Base-by-base conservation (phyloP, 805 yeast genomes). In the Cyberlindnera mrakii region DNA sequence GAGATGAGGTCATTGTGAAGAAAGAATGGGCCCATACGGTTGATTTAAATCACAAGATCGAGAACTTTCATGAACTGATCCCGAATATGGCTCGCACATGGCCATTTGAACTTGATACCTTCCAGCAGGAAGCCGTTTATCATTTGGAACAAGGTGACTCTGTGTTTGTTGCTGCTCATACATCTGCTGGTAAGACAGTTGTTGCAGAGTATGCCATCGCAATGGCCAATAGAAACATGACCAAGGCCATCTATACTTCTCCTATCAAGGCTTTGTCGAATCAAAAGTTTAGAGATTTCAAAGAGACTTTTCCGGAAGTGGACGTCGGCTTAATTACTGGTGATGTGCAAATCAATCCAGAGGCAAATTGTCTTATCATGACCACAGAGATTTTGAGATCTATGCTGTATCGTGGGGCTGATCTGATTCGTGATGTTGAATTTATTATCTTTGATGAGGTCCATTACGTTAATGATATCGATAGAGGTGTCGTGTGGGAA, bases 401-500 rank as follows among this genome's bases (percentile, higher is more conserved):
- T 14, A 93, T 93, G 99, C 74, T 93, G 32, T 93, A 93, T 58
- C 73, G 96, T 57, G 99, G 99, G 47, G 96, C 98, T 0, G 99
- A 93, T 66, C 65, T 93, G 37, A 90, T 93, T 54, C 75, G 99
- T 62, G 99, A 93, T 65, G 97, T 93, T 18, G 99, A 91, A 58
- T 93, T 90, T 70, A 96, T 93, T 23, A 89, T 93, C 33, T 93
- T 93, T 61, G 99, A 93, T 67, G 99, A 93, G 61, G 99, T 93
- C 2, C 99, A 93, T 65, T 93, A 93, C 60, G 96, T 93, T 49
- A 93, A 93, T 62, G 99, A 93, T 66, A 82, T 87, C 45, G 96
- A 88, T 56, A 80, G 99, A 63, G 99, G 99, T 58, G 99, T 93
- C 13, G 99, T 93, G 4, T 93, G 99, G 99, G 99, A 93, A 67